Evolutionary conservation across 495 filamentous ascomycete genomes (phyloP), one percentile per base, ranked within the genome.

Genomic region (Aspergillus nidulans): DNA sequence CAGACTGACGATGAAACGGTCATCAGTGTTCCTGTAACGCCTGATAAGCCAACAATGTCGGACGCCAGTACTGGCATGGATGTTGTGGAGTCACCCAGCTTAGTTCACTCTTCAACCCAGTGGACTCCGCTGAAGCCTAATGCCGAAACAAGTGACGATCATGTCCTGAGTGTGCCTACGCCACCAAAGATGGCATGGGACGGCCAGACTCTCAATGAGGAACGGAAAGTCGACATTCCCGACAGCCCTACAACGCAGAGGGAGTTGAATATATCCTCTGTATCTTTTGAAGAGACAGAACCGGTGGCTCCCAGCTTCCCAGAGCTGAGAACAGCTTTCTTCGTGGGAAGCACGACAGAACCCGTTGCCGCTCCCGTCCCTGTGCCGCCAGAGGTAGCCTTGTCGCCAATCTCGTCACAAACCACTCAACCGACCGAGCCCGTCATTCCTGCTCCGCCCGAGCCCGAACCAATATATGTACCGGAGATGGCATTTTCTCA

Each of bases 101-200:
- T 68, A 53, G 68, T 67, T 41, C 68, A 63, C 55, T 70, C 72
- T 39, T 65, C 59, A 49, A 73, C 72, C 20, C 72, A 74, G 32
- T 71, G 65, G 65, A 73, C 68, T 21, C 67, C 72, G 15, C 49
- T 64, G 20, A 72, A 70, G 52, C 49, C 61, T 18, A 44, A 44
- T 7, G 21, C 53, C 12, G 58, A 57, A 46, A 8, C 28, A 0
- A 66, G 69, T 25, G 54, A 42, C 21, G 71, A 76, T 25, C 63
- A 67, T 9, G 50, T 68, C 38, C 42, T 66, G 3, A 69, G 56
- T 58, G 68, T 73, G 13, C 65, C 69, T 20, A 74, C 70, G 4
- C 69, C 72, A 16, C 66, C 72, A 0, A 73, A 73, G 58, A 74
- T 69, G 64, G 63, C 53, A 7, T 75, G 67, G 71, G 71, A 74